phyloP scores from a whole-genome alignment of 2,329 filamentous ascomycete genomes.

The Hirsutella thompsonii region DNA sequence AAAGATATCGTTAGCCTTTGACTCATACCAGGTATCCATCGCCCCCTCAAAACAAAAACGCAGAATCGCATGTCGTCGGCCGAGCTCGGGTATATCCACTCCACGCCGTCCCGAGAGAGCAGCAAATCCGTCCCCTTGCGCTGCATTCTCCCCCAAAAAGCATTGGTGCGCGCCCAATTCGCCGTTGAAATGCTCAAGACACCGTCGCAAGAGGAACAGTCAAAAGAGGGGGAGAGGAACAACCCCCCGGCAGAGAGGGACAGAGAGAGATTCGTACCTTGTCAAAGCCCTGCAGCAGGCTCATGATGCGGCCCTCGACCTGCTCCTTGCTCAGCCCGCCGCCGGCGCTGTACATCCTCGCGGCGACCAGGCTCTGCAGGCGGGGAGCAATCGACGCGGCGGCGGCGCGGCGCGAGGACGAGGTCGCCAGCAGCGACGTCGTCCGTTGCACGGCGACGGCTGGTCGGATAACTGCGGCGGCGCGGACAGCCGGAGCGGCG shows the following conservation, averaged over 20 bases:
- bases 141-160: too few species aligned
- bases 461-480: conserved; percentile 31
- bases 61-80: too few species aligned
- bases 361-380: conserved; percentile 51
- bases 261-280: conserved; percentile 41
- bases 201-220: too few species aligned
- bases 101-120: too few species aligned
- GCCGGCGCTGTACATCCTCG: conserved; percentile 78
- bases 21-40: too few species aligned
- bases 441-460: conserved; percentile 37
- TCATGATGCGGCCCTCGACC: conserved; percentile 84
- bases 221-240: too few species aligned
- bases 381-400: conserved; percentile 39
- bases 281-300: conserved; percentile 90
- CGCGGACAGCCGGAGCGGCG: conserved; percentile 49
- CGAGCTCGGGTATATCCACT: too few species aligned
- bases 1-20: too few species aligned
- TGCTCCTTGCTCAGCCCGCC: conserved; percentile 68
- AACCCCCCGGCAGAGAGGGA: background rate
- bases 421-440: conserved; percentile 39
- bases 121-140: too few species aligned
- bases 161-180: too few species aligned
- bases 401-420: conserved; percentile 32
- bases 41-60: too few species aligned
- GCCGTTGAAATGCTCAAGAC: too few species aligned